A percentile compares a stretch with the other conserved stretches of the same genome.
Evolutionary conservation across 345 rosid species (phyloP).

Genomic region (Eucalyptus curtisii): DNA sequence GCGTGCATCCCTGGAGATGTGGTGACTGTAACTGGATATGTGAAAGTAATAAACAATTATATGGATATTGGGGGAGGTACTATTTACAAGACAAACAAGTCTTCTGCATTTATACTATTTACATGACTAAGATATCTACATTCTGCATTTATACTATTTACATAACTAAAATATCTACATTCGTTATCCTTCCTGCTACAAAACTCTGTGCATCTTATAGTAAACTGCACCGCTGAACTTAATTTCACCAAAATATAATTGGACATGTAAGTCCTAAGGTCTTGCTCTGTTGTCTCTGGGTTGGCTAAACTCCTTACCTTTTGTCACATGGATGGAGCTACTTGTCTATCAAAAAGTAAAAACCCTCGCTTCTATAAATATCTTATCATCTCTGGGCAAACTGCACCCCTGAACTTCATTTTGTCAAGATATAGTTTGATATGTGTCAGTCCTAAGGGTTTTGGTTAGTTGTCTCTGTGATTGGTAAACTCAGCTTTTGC

Average conservation of each 20-base stretch:
- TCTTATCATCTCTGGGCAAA: background rate
- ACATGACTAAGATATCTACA: background rate
- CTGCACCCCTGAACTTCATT: background rate
- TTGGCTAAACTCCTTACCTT: background rate
- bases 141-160: background rate
- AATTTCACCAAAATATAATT: background rate
- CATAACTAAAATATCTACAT: background rate
- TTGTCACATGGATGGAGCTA: background rate
- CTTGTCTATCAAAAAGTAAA: background rate
- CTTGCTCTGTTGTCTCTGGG: background rate
- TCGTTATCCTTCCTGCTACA: background rate
- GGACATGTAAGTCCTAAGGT: background rate
- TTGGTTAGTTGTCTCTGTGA: background rate
- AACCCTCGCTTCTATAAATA: background rate
- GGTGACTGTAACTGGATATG: constrained; percentile 89
- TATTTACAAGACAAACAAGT: background rate
- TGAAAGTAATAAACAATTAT: constrained; percentile 76
- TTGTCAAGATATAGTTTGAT: background rate
- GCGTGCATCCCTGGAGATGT: constrained; percentile 97
- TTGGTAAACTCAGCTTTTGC: background rate
- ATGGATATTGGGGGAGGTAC: constrained; percentile 98
- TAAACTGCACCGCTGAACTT: background rate
- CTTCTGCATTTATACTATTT: background rate
- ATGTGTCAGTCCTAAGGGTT: background rate
- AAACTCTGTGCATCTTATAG: background rate